Evolutionary conservation across 768 basidiomycete genomes (phyloP).

Genomic region (Lactarius sp.): DNA sequence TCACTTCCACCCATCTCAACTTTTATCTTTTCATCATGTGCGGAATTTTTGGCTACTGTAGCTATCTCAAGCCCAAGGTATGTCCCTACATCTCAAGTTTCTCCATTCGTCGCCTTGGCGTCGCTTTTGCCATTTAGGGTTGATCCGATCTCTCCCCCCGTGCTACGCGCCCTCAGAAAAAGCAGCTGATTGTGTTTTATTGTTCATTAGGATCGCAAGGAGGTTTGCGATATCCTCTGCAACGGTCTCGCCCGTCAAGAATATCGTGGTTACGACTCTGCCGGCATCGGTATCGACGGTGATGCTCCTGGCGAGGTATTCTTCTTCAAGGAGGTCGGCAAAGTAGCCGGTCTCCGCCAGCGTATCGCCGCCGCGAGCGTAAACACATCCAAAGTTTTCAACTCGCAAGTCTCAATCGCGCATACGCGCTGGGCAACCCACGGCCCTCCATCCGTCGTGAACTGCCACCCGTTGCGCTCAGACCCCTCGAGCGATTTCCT

Average conservation of each 20-base stretch:
- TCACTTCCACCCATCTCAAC: background rate
- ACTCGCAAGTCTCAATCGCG: conserved; percentile 92
- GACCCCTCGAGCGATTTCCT: conserved; percentile 80
- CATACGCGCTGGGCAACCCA: conserved; percentile 99
- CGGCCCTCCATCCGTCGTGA: conserved; percentile 78
- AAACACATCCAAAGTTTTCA: conserved; percentile 69
- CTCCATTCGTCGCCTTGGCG: background rate
- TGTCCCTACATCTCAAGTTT: conserved; percentile 26
- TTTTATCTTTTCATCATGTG: conserved; percentile 49
- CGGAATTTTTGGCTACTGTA: conserved; percentile 97
- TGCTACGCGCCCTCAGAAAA: background rate
- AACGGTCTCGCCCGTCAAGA: conserved; percentile 92
- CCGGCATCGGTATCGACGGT: conserved; percentile 86
- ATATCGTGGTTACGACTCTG: conserved; percentile 98
- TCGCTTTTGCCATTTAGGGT: background rate
- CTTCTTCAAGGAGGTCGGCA: conserved; percentile 98
- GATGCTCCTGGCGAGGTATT: conserved; percentile 72
- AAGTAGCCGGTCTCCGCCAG: conserved; percentile 89
- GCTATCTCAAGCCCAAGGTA: conserved; percentile 91
- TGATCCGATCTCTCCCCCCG: too few relatives aligned
- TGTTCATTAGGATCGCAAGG: conserved; percentile 34
- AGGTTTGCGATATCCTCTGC: conserved; percentile 85
- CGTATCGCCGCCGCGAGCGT: conserved; percentile 68
- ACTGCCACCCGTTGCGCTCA: conserved; percentile 93
- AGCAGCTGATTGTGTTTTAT: background rate